Conservation (phyloP, 1,284 basidiomycete species). For the Ganoderma boninense region DNA sequence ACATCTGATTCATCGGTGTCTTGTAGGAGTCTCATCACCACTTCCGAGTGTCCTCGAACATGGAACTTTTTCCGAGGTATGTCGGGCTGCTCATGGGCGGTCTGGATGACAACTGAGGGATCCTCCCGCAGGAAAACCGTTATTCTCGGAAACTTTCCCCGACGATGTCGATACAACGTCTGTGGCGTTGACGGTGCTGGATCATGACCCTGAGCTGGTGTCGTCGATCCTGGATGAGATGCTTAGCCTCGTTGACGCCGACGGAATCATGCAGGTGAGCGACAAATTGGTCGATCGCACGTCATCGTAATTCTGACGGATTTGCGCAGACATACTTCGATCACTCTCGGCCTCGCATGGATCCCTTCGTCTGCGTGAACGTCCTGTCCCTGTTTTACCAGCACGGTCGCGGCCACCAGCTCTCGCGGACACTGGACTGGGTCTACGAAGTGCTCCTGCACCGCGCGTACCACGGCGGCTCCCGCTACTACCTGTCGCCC, state of each 20-base stretch:
- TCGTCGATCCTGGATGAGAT: constrained; percentile 62
- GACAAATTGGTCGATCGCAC: neutral
- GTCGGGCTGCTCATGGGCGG: neutral
- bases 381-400: constrained; percentile 58
- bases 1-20: constrained; percentile 8
- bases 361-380: constrained; percentile 63
- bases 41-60: constrained; percentile 47
- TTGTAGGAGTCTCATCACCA: constrained; percentile 26
- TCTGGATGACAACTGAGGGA: neutral
- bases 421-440: constrained; percentile 58
- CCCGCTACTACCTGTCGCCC: constrained; percentile 61
- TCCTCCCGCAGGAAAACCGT: constrained; percentile 48
- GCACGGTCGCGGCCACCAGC: constrained; percentile 55
- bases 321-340: constrained; percentile 60
- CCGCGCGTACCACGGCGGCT: constrained; percentile 62
- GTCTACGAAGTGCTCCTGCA: constrained; percentile 56
- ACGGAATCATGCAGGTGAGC: constrained; percentile 57
- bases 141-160: constrained; percentile 44
- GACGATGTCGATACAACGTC: constrained; percentile 63
- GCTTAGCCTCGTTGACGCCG: constrained; percentile 55
- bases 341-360: constrained; percentile 56
- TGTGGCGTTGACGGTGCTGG: constrained; percentile 52
- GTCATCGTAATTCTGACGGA: constrained; percentile 5
- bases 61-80: constrained; percentile 66
- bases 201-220: constrained; percentile 44